Evolutionary conservation across 768 basidiomycete species (phyloP).

Genomic region (Naganishia vishniacii): DNA sequence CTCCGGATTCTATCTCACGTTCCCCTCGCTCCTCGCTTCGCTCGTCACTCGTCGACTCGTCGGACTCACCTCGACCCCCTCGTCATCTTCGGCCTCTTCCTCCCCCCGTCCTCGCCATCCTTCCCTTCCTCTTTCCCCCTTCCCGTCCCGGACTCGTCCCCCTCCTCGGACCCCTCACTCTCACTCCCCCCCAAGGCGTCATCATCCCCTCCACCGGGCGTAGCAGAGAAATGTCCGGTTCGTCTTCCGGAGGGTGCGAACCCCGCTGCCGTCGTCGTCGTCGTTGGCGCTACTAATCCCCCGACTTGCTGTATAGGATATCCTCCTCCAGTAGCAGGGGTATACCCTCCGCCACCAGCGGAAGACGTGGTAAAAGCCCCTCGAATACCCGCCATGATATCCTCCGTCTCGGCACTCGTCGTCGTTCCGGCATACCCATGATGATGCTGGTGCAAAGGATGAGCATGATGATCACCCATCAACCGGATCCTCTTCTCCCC

Average conservation of each 20-base stretch:
- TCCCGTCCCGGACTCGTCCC: too few relatives aligned
- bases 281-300: too few relatives aligned
- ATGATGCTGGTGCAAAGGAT: background rate
- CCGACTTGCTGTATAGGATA: too few relatives aligned
- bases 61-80: slow-evolving; percentile 43
- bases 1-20: background rate
- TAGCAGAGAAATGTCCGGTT: too few relatives aligned
- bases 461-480: background rate
- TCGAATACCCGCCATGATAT: slow-evolving; percentile 12
- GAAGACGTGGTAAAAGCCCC: background rate
- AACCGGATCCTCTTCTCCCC: background rate
- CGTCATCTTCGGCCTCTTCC: slow-evolving; percentile 45
- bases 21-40: background rate
- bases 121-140: slow-evolving; percentile 23
- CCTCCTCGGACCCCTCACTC: background rate
- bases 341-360: too few relatives aligned
- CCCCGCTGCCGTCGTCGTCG: too few relatives aligned
- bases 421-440: background rate
- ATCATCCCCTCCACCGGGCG: background rate
- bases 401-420: background rate
- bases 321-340: too few relatives aligned
- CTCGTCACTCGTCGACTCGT: background rate
- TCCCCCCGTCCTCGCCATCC: slow-evolving; percentile 17
- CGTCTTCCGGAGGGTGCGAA: too few relatives aligned
- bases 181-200: background rate